Evolutionary conservation across 192 early-diverging fungal species (phyloP).

Genomic region (Backusella liffmaniae): DNA sequence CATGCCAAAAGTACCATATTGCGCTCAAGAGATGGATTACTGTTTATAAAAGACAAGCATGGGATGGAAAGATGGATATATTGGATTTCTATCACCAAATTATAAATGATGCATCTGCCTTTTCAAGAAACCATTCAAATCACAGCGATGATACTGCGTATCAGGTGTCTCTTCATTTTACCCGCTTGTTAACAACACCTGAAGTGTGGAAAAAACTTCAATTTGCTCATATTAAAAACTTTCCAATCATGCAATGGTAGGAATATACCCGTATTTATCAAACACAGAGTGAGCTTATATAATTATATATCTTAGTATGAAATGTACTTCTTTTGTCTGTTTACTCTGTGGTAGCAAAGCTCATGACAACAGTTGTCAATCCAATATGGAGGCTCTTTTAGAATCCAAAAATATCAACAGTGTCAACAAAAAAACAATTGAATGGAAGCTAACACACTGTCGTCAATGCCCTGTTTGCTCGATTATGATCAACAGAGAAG

Average conservation of each 20-base stretch:
- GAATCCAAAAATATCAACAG: neutral
- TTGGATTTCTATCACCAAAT: neutral
- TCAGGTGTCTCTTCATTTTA: neutral
- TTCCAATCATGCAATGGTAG: constrained; percentile 51
- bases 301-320: neutral
- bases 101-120: neutral
- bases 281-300: too few species aligned
- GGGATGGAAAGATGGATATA: neutral
- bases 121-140: neutral
- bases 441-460: constrained; percentile 13
- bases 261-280: neutral
- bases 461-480: constrained; percentile 62
- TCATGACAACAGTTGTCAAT: neutral
- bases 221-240: constrained; percentile 51
- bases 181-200: constrained; percentile 11
- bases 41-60: constrained; percentile 1
- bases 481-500: constrained; percentile 61
- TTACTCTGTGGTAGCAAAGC: constrained; percentile 2
- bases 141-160: neutral
- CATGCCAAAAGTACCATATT: neutral
- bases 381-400: neutral
- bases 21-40: neutral
- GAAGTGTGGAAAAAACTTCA: constrained; percentile 58
- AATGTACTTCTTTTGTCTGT: neutral
- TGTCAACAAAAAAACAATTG: neutral